These are phyloP conservation scores for Tremellales sp. DNA, from an alignment of 1,284 basidiomycete genomes.

Conservation along the genomic window DNA sequence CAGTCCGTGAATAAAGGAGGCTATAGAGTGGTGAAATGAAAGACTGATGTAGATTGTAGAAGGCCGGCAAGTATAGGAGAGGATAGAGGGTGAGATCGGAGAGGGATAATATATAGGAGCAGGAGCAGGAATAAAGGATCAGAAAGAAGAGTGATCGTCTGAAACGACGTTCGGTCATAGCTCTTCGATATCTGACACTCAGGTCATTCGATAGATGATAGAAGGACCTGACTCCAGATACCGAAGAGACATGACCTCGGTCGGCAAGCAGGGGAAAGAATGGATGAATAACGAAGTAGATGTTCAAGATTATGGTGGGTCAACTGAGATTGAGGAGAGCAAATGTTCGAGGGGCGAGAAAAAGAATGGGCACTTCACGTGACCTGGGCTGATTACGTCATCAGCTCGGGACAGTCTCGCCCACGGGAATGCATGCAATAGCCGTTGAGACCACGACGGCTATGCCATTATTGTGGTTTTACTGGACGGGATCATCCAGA, in stretches of 20 bases:
- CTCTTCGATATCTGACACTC: not conserved
- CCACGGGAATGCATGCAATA: not conserved
- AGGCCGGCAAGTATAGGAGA: conserved; percentile 2
- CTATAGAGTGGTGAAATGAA: conserved; percentile 5
- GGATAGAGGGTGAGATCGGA: not conserved
- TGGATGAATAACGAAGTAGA: not conserved
- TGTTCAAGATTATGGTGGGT: not conserved
- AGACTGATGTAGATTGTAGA: not conserved
- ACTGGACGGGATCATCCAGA: not conserved
- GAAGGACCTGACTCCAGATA: not conserved
- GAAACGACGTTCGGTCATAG: not conserved
- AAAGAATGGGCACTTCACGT: not conserved
- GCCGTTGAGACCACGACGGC: not conserved
- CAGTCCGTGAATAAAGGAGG: conserved; percentile 46
- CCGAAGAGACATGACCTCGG: not conserved
- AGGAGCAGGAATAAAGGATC: not conserved
- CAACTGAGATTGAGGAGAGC: not conserved
- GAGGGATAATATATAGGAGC: not conserved
- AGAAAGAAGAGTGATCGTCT: too few relatives aligned
- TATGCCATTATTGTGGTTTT: not conserved
- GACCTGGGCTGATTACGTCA: not conserved
- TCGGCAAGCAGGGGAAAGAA: not conserved
- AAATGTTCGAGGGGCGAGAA: not conserved
- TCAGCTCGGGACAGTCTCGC: not conserved
- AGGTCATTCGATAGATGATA: not conserved